Percentiles rank a stretch among this genome's conserved stretches.
Conservation (phyloP, 805 yeast species). For the Teunomyces aglyptinius region DNA sequence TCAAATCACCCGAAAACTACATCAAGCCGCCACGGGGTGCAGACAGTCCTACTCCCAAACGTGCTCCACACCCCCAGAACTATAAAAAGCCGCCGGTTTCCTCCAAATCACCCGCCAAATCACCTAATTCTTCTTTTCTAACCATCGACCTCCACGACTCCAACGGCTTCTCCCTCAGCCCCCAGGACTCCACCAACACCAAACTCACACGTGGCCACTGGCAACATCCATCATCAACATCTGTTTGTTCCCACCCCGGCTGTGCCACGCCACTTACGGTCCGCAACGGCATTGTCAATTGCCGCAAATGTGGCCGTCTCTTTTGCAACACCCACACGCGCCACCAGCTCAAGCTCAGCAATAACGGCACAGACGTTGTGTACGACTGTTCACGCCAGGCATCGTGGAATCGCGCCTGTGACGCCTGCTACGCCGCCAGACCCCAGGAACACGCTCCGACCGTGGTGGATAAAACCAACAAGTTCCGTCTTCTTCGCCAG, state of each 20-base stretch:
- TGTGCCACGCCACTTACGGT: constrained; percentile 48
- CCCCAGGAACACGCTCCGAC: constrained; percentile 47
- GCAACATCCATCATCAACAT: constrained; percentile 45
- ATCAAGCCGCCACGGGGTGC: constrained; percentile 1
- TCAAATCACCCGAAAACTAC: constrained; percentile 16
- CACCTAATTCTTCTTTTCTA: background rate
- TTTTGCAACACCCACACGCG: constrained; percentile 66
- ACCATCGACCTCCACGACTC: constrained; percentile 1
- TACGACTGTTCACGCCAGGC: constrained; percentile 41
- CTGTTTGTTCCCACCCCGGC: constrained; percentile 36
- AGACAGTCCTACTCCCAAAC: constrained; percentile 2
- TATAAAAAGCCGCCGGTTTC: background rate
- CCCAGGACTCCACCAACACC: background rate
- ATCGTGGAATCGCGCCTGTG: constrained; percentile 71
- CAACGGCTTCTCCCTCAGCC: constrained; percentile 1
- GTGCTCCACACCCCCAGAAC: background rate
- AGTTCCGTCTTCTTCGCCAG: constrained; percentile 44
- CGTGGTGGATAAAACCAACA: constrained; percentile 42
- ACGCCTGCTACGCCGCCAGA: constrained; percentile 52
- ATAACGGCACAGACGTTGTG: constrained; percentile 28
- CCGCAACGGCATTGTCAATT: constrained; percentile 61
- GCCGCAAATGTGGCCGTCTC: constrained; percentile 73
- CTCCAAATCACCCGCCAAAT: constrained; percentile 2
- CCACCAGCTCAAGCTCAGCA: constrained; percentile 50
- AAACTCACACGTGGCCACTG: constrained; percentile 52